A percentile compares a stretch with the other conserved stretches of the same genome.
phyloP scores from a whole-genome alignment of 257 asterid species.

The Fraxinus cuspidata region DNA sequence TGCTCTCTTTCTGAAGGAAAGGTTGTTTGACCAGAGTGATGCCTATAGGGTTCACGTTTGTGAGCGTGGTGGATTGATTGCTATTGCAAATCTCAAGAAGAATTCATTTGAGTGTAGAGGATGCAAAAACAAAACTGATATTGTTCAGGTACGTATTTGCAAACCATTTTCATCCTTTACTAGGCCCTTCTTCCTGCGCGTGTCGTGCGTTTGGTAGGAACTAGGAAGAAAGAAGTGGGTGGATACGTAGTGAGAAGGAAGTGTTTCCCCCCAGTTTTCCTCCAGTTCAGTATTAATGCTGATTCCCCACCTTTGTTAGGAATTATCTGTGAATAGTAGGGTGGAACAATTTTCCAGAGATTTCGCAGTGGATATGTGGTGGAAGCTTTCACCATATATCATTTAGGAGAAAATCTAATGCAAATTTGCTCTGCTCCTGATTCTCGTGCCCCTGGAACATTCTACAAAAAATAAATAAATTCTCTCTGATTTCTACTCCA shows the following conservation, averaged over 20 bases:
- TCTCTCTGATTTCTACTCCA: background rate
- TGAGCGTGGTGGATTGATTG: conserved; percentile 86
- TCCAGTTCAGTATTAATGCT: background rate
- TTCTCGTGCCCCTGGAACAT: background rate
- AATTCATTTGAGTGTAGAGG: conserved; percentile 92
- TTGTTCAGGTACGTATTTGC: conserved; percentile 71
- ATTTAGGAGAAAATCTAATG: background rate
- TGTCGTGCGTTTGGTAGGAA: too few species aligned
- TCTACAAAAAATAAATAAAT: background rate
- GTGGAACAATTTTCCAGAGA: background rate
- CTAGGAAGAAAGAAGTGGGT: background rate
- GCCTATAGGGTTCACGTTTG: conserved; percentile 94
- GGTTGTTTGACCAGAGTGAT: conserved; percentile 93
- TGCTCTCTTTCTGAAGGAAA: conserved; percentile 86
- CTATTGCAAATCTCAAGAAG: conserved; percentile 91
- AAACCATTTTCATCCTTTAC: background rate
- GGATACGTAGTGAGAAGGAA: background rate
- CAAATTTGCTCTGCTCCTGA: background rate
- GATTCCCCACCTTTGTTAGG: background rate
- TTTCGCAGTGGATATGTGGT: background rate
- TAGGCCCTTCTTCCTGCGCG: too few species aligned
- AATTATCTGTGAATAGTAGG: background rate
- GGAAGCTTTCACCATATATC: background rate
- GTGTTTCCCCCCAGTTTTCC: background rate
- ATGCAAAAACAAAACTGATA: conserved; percentile 90